Evolutionary conservation across 768 basidiomycete species (phyloP), one percentile per base, ranked within the genome.

Genomic region (Kwoniella newhampshirensis): DNA sequence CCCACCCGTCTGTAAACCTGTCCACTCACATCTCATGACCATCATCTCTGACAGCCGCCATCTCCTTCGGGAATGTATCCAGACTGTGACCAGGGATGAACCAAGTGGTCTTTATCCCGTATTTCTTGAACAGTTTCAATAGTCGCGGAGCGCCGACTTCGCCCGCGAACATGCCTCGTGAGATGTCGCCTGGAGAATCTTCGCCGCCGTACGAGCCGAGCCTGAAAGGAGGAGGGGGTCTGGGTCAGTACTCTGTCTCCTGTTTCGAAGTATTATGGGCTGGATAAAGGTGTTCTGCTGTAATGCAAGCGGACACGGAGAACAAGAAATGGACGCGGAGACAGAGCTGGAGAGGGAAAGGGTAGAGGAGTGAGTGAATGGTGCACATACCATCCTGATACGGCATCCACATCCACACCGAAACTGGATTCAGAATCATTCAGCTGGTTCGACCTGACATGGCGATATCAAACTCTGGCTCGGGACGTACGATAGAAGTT

Each of bases 41-140:
- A 17, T 83, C 84, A 69, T 87, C 87, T 13, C 86, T 79, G 11
- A 87, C 84, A 3, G 82, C 81, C 32, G 81, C 83, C 82, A 86
- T 85, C 71, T 87, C 78, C 44, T 83, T 78, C 0, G 86, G 86
- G 71, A 88, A 88, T 0, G 87, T 87, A 64, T 88, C 87, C 50
- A 88, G 75, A 59, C 84, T 85, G 63, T 89, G 87, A 82, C 86
- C 87, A 23, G 86, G 86, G 51, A 87, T 87, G 71, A 87, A 88
- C 86, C 86, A 87, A 9, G 84, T 86, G 21, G 86, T 84, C 72
- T 77, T 81, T 58, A 83, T 84, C n/a, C 79, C 78, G 69, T 86
- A 86, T 75, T 87, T 87, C 28, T 80, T 77, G 76, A 88, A 87
- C 20, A 88, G 75, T 74, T 86, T 87, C 62, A 88, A 78, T 7